Evolutionary conservation across 176 grass and related monocot species (phyloP).

Genomic region (Musa acuminata): DNA sequence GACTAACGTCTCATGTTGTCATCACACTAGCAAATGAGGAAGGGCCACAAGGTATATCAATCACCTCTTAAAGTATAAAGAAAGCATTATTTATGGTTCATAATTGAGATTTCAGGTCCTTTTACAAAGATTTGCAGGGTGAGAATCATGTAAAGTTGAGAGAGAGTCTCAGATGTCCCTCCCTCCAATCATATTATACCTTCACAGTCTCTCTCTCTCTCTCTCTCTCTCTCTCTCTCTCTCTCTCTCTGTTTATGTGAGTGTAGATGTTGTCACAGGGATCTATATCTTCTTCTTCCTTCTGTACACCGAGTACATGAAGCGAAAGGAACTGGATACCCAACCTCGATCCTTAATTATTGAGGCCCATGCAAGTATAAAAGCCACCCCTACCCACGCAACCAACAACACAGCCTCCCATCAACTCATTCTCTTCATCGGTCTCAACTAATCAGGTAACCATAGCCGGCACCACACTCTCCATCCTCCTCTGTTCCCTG

Average conservation of each 20-base stretch:
- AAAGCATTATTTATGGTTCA: conserved; percentile 4
- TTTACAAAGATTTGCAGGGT: conserved; percentile 20
- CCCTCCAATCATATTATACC: not conserved
- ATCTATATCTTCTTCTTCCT: conserved; percentile 9
- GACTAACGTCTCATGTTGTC: not conserved
- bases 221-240: not conserved
- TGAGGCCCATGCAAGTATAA: conserved; percentile 15
- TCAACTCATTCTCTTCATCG: not conserved
- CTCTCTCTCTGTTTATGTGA: not conserved
- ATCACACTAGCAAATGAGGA: not conserved
- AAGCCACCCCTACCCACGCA: not conserved
- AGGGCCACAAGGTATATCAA: not conserved
- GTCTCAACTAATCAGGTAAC: not conserved
- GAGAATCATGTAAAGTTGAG: conserved; percentile 12
- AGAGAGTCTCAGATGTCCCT: not conserved
- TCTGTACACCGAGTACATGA: not conserved
- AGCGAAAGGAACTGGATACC: not conserved
- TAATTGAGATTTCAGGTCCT: conserved; percentile 17
- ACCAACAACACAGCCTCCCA: not conserved
- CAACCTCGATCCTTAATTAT: conserved; percentile 12
- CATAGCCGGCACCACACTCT: not conserved
- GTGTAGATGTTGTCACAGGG: conserved; percentile 4
- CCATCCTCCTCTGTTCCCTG: no score
- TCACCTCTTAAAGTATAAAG: not conserved
- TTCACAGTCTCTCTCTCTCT: no score